Percentiles rank a stretch among this genome's conserved stretches.
Evolutionary conservation across 208 protist genomes (phyloP).

Genomic region (Acanthamoeba triangularis): DNA sequence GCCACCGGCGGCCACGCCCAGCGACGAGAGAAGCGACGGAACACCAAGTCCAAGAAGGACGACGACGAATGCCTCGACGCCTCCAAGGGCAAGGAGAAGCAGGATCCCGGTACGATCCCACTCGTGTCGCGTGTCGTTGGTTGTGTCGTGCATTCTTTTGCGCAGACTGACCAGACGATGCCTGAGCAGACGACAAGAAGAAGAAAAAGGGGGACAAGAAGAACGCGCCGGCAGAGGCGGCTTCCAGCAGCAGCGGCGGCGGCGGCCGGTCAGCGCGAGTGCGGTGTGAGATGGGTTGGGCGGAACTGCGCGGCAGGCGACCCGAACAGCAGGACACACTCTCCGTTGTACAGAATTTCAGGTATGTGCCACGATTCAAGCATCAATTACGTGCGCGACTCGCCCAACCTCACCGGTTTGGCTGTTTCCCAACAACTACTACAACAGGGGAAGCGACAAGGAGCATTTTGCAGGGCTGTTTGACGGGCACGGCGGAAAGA

Average conservation of each 20-base stretch:
- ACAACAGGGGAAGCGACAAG: constrained; percentile 1
- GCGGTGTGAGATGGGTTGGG: constrained; percentile 37
- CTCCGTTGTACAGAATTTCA: constrained; percentile 55
- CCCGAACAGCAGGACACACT: constrained; percentile 53
- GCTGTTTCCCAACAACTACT: background rate
- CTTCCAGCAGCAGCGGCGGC: background rate
- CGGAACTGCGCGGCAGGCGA: constrained; percentile 8
- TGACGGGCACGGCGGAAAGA: constrained; percentile 32
- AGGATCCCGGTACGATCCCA: background rate
- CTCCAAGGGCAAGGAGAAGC: constrained; percentile 18
- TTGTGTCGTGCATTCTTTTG: too few species aligned
- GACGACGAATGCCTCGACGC: background rate
- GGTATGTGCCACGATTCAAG: background rate
- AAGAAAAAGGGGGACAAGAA: background rate
- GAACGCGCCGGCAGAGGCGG: background rate
- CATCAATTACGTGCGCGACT: background rate
- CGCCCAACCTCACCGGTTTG: background rate
- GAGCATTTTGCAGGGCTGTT: constrained; percentile 53
- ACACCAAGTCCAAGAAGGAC: constrained; percentile 27
- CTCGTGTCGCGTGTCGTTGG: too few species aligned
- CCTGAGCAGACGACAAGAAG: background rate
- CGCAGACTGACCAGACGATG: too few species aligned
- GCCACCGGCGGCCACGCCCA: constrained; percentile 5
- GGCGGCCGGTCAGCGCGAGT: background rate
- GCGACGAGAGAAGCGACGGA: constrained; percentile 14